A percentile compares a stretch with the other conserved stretches of the same genome.
Conservation (phyloP, 805 yeast species). For the Yarrowia keelungensis region DNA sequence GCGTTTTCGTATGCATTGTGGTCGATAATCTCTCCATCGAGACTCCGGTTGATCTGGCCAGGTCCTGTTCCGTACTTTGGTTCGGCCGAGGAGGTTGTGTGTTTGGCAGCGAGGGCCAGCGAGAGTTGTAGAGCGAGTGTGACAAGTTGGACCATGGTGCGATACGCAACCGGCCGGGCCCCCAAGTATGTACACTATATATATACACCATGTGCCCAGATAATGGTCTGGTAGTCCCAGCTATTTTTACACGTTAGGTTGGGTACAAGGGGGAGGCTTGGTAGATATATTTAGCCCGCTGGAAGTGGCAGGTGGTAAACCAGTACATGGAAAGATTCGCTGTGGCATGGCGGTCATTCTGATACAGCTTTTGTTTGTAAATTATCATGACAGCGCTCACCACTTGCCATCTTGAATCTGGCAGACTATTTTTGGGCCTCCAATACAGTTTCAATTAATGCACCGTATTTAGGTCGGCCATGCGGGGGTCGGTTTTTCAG, state of each 20-base stretch:
- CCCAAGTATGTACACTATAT: background rate
- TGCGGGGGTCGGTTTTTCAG: constrained; percentile 7
- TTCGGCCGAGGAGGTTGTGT: background rate
- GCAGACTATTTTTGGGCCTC: constrained; percentile 4
- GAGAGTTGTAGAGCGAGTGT: background rate
- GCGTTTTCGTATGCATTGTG: constrained; percentile 26
- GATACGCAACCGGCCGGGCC: background rate
- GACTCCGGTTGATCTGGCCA: constrained; percentile 23
- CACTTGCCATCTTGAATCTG: background rate
- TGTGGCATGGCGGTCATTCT: background rate
- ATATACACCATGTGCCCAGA: background rate
- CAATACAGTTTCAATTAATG: constrained; percentile 28
- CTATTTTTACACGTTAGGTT: constrained; percentile 12
- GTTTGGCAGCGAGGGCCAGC: constrained; percentile 5
- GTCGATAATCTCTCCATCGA: constrained; percentile 21
- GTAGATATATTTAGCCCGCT: background rate
- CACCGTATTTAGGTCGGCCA: constrained; percentile 3
- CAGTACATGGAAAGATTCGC: background rate
- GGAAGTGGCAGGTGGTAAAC: no score
- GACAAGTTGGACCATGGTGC: background rate
- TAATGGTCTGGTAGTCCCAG: background rate
- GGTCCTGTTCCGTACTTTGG: constrained; percentile 19
- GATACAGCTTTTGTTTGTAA: background rate
- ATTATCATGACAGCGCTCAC: background rate
- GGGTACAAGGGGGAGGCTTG: constrained; percentile 1